These are phyloP conservation scores for Solanum chacoense DNA, from an alignment of 305 asterid genomes.

Conservation along the genomic window DNA sequence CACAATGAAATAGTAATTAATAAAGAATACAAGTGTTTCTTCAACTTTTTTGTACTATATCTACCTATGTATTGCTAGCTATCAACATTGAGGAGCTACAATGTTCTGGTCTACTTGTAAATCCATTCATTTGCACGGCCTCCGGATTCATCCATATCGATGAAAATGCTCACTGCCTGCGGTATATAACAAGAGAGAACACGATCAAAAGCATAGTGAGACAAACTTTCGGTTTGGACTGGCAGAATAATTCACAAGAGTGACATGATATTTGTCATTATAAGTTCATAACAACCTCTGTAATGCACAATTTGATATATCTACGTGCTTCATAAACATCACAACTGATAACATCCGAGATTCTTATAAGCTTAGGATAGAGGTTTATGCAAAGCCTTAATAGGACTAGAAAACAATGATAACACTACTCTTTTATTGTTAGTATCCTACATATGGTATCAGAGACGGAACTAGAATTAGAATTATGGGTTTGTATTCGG, in stretches of 20 bases:
- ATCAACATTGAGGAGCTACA: not conserved
- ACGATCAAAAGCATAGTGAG: not conserved
- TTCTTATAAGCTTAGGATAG: not conserved
- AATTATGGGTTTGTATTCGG: not conserved
- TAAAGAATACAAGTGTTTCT: not conserved
- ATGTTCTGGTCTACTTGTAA: conserved; percentile 44
- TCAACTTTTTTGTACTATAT: not conserved
- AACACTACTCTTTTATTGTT: not conserved
- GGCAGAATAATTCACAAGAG: not conserved
- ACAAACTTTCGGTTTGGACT: not conserved
- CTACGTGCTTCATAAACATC: not conserved
- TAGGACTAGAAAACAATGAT: not conserved
- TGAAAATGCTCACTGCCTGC: conserved; percentile 92
- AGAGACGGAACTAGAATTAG: not conserved
- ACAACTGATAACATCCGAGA: not conserved
- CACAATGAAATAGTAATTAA: not conserved
- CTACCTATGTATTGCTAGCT: not conserved
- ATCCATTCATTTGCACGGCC: conserved; percentile 99
- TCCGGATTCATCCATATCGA: conserved; percentile 92
- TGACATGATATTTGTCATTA: not conserved
- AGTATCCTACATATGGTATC: not conserved
- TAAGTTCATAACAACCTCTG: not conserved
- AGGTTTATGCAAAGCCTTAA: not conserved
- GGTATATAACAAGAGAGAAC: conserved; percentile 1
- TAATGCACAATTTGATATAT: not conserved